phyloP scores from a whole-genome alignment of 495 filamentous ascomycete species.

The Lophiostoma macrostomum region DNA sequence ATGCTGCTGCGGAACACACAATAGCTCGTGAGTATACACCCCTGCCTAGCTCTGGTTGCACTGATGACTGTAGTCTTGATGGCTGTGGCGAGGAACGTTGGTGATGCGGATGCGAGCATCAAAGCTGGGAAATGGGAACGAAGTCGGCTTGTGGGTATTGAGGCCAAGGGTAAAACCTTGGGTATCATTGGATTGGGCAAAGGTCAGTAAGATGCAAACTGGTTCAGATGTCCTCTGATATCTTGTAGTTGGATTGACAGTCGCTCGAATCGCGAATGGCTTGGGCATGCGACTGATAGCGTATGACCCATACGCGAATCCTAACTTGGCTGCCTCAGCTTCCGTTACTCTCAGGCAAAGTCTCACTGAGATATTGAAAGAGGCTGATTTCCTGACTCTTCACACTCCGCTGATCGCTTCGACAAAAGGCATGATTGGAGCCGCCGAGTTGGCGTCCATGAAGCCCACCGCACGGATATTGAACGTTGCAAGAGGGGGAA shows the following conservation, averaged over 20 bases:
- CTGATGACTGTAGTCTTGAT: conserved; percentile 50
- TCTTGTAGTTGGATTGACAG: conserved; percentile 61
- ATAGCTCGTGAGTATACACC: conserved; percentile 45
- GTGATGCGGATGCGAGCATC: conserved; percentile 54
- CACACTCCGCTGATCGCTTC: conserved; percentile 71
- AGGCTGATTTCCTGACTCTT: conserved; percentile 69
- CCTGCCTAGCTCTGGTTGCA: background rate
- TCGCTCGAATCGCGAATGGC: conserved; percentile 65
- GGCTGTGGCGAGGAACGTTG: conserved; percentile 62
- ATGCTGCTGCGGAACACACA: conserved; percentile 67
- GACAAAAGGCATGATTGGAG: conserved; percentile 64
- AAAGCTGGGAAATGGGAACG: conserved; percentile 67
- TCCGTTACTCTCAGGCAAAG: conserved; percentile 55
- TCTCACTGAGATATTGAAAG: conserved; percentile 55
- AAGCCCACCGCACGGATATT: conserved; percentile 62
- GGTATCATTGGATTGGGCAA: conserved; percentile 69
- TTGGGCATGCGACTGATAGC: conserved; percentile 66
- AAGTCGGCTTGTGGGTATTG: conserved; percentile 63
- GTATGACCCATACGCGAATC: conserved; percentile 65
- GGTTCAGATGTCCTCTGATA: conserved; percentile 1
- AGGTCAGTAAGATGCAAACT: conserved; percentile 31
- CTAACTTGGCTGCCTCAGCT: conserved; percentile 55
- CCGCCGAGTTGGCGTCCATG: conserved; percentile 62
- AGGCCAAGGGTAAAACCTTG: conserved; percentile 67
- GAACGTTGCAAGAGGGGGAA: conserved; percentile 72